Percentiles rank a stretch among this genome's conserved stretches.
Evolutionary conservation across 495 filamentous ascomycete genomes (phyloP).

Genomic region (Hyaloscypha variabilis): DNA sequence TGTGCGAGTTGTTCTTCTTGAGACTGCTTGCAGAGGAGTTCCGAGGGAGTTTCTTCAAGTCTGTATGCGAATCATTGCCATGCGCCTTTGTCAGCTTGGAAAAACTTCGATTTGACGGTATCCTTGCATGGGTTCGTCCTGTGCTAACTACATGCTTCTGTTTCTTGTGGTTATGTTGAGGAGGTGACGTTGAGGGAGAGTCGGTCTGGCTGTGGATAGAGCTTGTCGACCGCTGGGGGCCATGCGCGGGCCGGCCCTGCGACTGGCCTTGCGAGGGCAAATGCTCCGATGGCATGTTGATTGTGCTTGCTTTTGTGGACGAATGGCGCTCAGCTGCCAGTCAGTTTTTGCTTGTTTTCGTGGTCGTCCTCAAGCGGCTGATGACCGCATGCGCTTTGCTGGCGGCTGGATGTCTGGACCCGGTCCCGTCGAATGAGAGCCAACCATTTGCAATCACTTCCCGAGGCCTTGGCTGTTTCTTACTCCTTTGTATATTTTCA

Average conservation of each 20-base stretch:
- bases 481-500: too few species aligned
- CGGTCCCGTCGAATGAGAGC: too few species aligned
- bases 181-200: slow-evolving; percentile 28
- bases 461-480: too few species aligned
- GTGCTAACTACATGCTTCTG: slow-evolving; percentile 32
- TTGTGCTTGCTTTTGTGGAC: slow-evolving; percentile 19
- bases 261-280: slow-evolving; percentile 25
- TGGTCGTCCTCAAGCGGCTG: background rate
- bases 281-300: slow-evolving; percentile 32
- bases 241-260: slow-evolving; percentile 14
- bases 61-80: slow-evolving; percentile 26
- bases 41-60: slow-evolving; percentile 36
- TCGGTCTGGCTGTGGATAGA: slow-evolving; percentile 26
- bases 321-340: slow-evolving; percentile 23
- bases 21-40: slow-evolving; percentile 41
- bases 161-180: slow-evolving; percentile 23
- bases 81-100: slow-evolving; percentile 31
- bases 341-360: slow-evolving; percentile 19
- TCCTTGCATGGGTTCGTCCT: slow-evolving; percentile 25
- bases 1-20: slow-evolving; percentile 51
- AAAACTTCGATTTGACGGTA: slow-evolving; percentile 28
- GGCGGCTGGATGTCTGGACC: background rate
- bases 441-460: too few species aligned
- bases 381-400: background rate
- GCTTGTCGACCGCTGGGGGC: slow-evolving; percentile 22